phyloP scores from a whole-genome alignment of 257 asterid species.

The Craterostigma plantagineum region DNA sequence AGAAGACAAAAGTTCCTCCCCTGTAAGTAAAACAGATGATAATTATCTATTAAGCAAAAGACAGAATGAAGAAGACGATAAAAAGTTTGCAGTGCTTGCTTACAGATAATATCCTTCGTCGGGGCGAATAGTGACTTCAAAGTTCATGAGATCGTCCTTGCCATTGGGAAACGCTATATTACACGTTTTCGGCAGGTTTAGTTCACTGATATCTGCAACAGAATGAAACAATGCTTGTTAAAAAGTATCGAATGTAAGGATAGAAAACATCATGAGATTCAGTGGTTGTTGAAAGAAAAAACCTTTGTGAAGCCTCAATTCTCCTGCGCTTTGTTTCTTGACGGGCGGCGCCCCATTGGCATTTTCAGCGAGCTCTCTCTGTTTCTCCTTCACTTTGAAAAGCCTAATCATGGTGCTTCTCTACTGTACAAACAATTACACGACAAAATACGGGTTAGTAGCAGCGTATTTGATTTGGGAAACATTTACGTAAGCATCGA shows the following conservation, averaged over 20 bases:
- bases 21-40: slow-evolving; percentile 20
- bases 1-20: slow-evolving; percentile 72
- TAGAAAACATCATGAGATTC: not conserved
- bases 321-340: slow-evolving; percentile 93
- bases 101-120: slow-evolving; percentile 84
- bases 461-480: too few relatives aligned
- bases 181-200: slow-evolving; percentile 76
- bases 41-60: too few relatives aligned
- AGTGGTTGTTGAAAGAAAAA: not conserved
- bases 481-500: too few relatives aligned
- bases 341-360: slow-evolving; percentile 71
- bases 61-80: not conserved
- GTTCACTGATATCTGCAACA: slow-evolving; percentile 64
- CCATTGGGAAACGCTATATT: slow-evolving; percentile 79
- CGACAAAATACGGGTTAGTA: not conserved
- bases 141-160: slow-evolving; percentile 90
- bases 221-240: not conserved
- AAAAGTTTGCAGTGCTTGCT: slow-evolving; percentile 13
- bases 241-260: not conserved
- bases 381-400: slow-evolving; percentile 85
- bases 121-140: slow-evolving; percentile 81
- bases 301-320: slow-evolving; percentile 76
- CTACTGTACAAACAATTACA: slow-evolving; percentile 17
- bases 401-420: slow-evolving; percentile 54
- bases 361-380: slow-evolving; percentile 83